Base-by-base conservation (phyloP, 352 stramenopile species). In the Thraustochytrium sp. region DNA sequence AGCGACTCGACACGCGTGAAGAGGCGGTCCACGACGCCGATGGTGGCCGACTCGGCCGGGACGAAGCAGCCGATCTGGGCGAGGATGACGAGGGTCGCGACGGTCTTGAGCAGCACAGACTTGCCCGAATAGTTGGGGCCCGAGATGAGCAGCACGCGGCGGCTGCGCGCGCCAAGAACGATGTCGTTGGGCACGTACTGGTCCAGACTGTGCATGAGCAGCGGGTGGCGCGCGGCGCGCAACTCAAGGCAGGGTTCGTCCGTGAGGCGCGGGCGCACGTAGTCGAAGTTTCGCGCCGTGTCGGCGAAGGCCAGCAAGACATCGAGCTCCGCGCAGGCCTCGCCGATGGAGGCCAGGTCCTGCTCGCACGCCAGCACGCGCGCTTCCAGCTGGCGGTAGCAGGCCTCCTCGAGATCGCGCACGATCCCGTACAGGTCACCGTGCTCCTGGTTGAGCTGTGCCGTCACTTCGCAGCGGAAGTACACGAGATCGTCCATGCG, bases 71-170 rank as follows among this genome's bases (percentile, higher is more conserved):
- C 85, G 38, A 89, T 68, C 37, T 89, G 86, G 1, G 86, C 84
- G 2, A 89, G 64, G 21, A 88, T 80, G 4, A 84, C 59, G 11
- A 87, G 23, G 36, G 88, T 61, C 31, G 86, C 86, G 3, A 89
- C 78, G 72, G 78, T 37, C n/a, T 89, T 89, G 31, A 89, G 62
- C 51, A 88, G 86, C n/a, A 87, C 86, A 11, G 84, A 88, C 31
- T 89, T 89, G 0, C 86, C 86, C 23, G 84, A 88, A 51, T 82
- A 88, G 75, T 89, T 89, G 0, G 85, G 80, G 8, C 86, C 86
- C 1, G 83, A 87, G 49, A 89, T 59, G 38, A 89, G 77, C 3
- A 86, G 73, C 18, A 88, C 18, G 21, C 38, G 31, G 29, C 34
- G 31, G 8, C 9, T 61, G 38, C 40, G 68, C 3, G 49, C 40